Evolutionary conservation across 2,329 filamentous ascomycete genomes (phyloP).

Genomic region (Lecanoromycetidae sp.): DNA sequence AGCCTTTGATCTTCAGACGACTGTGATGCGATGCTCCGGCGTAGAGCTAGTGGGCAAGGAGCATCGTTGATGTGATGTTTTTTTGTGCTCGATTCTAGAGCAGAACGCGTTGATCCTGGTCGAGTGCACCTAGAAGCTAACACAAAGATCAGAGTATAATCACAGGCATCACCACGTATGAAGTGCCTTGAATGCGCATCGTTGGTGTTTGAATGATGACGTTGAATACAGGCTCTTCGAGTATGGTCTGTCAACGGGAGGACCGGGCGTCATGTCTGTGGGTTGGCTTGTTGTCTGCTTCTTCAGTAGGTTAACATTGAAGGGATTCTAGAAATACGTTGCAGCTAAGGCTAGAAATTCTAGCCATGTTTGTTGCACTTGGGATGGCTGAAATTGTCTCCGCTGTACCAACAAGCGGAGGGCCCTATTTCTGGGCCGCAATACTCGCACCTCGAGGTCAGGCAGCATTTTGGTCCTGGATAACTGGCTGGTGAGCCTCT

Average conservation of each 20-base stretch:
- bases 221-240: conserved; percentile 33
- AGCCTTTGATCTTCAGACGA: too few relatives aligned
- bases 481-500: conserved; percentile 33
- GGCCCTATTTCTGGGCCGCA: conserved; percentile 50
- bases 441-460: conserved; percentile 40
- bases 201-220: background rate
- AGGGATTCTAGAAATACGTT: background rate
- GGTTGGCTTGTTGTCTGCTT: conserved; percentile 46
- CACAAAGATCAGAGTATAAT: conserved; percentile 38
- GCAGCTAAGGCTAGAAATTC: conserved; percentile 22
- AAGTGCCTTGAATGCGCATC: background rate
- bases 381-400: conserved; percentile 39
- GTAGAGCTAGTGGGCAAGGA: too few relatives aligned
- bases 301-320: conserved; percentile 30
- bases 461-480: conserved; percentile 36
- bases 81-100: too few relatives aligned
- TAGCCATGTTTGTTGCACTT: conserved; percentile 35
- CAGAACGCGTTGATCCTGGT: background rate
- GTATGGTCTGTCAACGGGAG: conserved; percentile 45
- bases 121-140: background rate
- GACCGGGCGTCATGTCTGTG: conserved; percentile 43
- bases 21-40: too few relatives aligned
- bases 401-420: conserved; percentile 46
- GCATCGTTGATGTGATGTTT: too few relatives aligned
- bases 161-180: conserved; percentile 43